phyloP scores from a whole-genome alignment of 495 filamentous ascomycete species.

The Aspergillus bertholletiae region DNA sequence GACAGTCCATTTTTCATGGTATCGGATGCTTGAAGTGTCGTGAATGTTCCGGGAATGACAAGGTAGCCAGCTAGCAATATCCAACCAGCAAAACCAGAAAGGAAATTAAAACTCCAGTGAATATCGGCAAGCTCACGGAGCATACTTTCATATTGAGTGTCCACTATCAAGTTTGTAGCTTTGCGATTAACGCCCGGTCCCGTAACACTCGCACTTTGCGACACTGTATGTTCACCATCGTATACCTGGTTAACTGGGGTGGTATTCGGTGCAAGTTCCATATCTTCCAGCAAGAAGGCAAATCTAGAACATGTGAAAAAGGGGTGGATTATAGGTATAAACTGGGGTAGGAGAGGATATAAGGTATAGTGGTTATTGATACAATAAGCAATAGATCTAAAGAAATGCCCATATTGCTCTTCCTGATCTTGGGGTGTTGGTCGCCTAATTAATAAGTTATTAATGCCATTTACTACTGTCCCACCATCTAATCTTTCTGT shows the following conservation, averaged over 20 bases:
- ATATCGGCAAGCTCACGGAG: slow-evolving; percentile 7
- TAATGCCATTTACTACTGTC: background rate
- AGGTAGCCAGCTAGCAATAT: slow-evolving; percentile 32
- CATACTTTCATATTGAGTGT: slow-evolving; percentile 5
- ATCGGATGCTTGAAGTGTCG: slow-evolving; percentile 20
- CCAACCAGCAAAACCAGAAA: slow-evolving; percentile 17
- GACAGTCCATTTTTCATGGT: slow-evolving; percentile 7
- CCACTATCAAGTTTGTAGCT: background rate
- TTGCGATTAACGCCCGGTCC: background rate
- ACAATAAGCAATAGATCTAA: background rate
- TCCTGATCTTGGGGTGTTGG: background rate
- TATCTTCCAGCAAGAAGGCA: background rate
- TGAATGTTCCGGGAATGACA: slow-evolving; percentile 36
- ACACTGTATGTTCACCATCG: background rate
- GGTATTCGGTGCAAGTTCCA: background rate
- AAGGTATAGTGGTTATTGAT: background rate
- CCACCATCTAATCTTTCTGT: background rate
- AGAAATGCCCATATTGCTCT: background rate
- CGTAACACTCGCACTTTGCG: background rate
- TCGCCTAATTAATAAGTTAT: background rate
- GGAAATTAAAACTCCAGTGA: slow-evolving; percentile 10
- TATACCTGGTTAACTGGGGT: background rate
- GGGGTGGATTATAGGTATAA: background rate
- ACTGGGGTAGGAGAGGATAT: background rate
- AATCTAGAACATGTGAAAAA: background rate